Conservation (phyloP, 169 alveolate genomes). For the Plasmodium gonderi region DNA sequence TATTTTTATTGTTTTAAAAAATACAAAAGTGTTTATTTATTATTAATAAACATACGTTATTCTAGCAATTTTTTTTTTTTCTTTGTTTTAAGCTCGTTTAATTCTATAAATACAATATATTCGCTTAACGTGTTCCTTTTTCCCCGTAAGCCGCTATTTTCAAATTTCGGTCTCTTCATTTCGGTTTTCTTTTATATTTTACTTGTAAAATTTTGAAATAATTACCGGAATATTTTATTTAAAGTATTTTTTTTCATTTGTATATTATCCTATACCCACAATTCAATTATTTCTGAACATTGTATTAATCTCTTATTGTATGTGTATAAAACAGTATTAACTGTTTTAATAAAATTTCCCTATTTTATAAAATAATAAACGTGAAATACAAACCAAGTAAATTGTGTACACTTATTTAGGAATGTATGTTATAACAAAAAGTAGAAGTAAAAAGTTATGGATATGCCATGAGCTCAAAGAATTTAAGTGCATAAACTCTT, state of each 20-base stretch:
- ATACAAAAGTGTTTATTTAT: slow-evolving; percentile 10
- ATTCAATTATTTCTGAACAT: not conserved
- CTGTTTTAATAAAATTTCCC: not conserved
- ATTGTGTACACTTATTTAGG: not conserved
- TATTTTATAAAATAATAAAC: not conserved
- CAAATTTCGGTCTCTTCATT: not conserved
- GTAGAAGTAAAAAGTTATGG: not conserved
- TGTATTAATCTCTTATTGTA: not conserved
- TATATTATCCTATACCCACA: not conserved
- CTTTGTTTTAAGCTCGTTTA: not conserved
- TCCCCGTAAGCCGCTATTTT: not conserved
- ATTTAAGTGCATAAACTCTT: not conserved
- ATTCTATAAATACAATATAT: not conserved
- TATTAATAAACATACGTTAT: not conserved
- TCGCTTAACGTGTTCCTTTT: not conserved
- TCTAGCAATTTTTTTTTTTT: slow-evolving; percentile 18
- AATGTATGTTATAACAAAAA: not conserved
- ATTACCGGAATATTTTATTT: not conserved
- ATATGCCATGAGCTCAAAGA: not conserved
- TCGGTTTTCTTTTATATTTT: not conserved
- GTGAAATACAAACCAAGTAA: not conserved
- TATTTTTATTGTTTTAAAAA: slow-evolving; percentile 12
- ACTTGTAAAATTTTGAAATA: slow-evolving; percentile 4
- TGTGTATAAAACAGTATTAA: not conserved
- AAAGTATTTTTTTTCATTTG: slow-evolving; percentile 16